Evolutionary conservation across 2,329 filamentous ascomycete species (phyloP).

Genomic region (Rhynchosporium graminicola): DNA sequence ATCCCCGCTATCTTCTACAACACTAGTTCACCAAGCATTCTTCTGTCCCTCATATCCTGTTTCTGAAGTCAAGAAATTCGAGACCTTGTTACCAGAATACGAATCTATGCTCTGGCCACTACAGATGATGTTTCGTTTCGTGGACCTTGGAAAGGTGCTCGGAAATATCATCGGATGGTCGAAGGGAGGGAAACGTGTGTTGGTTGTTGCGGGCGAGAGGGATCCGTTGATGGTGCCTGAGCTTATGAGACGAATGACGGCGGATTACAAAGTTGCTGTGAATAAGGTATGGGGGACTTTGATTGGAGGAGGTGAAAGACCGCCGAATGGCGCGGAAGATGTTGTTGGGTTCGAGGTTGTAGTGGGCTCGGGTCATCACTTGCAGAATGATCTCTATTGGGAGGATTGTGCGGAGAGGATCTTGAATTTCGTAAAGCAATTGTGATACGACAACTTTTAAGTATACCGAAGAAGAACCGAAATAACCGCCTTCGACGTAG

Average conservation of each 20-base stretch:
- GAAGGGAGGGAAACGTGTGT: slow-evolving; percentile 27
- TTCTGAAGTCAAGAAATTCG: slow-evolving; percentile 40
- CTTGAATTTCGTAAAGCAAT: slow-evolving; percentile 7
- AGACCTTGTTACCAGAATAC: slow-evolving; percentile 43
- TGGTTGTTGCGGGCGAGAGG: slow-evolving; percentile 34
- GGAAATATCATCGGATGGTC: slow-evolving; percentile 19
- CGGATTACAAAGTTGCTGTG: slow-evolving; percentile 38
- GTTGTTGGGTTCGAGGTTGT: slow-evolving; percentile 39
- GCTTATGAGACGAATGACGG: slow-evolving; percentile 37
- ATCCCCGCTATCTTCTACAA: slow-evolving; percentile 44
- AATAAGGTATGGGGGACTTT: slow-evolving; percentile 25
- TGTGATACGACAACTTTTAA: background rate
- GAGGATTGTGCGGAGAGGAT: slow-evolving; percentile 42
- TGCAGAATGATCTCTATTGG: slow-evolving; percentile 45
- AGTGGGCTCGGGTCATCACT: slow-evolving; percentile 43
- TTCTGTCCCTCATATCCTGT: slow-evolving; percentile 43
- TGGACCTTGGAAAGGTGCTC: slow-evolving; percentile 41
- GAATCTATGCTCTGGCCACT: slow-evolving; percentile 47
- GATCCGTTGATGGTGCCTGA: slow-evolving; percentile 35
- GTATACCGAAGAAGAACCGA: too few species aligned
- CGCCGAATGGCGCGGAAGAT: slow-evolving; percentile 21
- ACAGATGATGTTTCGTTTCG: slow-evolving; percentile 42
- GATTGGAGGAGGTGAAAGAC: background rate
- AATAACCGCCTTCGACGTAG: too few species aligned
- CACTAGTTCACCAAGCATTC: slow-evolving; percentile 46